phyloP scores from a whole-genome alignment of 2,329 filamentous ascomycete genomes.

The Penicillium sp. region DNA sequence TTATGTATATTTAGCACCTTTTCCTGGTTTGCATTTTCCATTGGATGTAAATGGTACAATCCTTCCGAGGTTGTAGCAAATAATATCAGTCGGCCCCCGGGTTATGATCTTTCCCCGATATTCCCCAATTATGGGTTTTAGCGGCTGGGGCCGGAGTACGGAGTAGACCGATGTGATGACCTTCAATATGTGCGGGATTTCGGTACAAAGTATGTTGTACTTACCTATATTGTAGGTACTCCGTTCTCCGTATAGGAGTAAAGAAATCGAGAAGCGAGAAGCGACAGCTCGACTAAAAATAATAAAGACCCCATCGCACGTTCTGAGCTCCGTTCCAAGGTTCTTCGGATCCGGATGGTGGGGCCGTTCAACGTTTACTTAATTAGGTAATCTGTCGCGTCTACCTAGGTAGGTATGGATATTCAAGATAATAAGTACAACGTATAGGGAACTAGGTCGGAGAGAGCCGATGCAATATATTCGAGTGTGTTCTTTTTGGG shows the following conservation, averaged over 20 bases:
- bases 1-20: not conserved
- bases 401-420: not conserved
- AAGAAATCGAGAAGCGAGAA: not conserved
- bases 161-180: constrained; percentile 1
- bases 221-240: no score
- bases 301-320: not conserved
- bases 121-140: not conserved
- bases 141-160: not conserved
- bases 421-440: not conserved
- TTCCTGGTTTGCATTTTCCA: not conserved
- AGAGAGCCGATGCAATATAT: not conserved
- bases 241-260: no score
- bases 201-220: not conserved
- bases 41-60: constrained; percentile 4
- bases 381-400: not conserved
- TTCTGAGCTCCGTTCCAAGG: constrained; percentile 14
- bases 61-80: not conserved
- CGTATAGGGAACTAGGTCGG: not conserved
- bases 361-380: constrained; percentile 24
- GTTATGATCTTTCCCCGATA: constrained; percentile 1
- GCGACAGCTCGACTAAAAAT: not conserved
- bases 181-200: not conserved
- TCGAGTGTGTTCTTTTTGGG: not conserved
- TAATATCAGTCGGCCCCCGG: not conserved
- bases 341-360: constrained; percentile 29